Conservation (phyloP, 139 green algal genomes). For the Picochlorum costavermella region DNA sequence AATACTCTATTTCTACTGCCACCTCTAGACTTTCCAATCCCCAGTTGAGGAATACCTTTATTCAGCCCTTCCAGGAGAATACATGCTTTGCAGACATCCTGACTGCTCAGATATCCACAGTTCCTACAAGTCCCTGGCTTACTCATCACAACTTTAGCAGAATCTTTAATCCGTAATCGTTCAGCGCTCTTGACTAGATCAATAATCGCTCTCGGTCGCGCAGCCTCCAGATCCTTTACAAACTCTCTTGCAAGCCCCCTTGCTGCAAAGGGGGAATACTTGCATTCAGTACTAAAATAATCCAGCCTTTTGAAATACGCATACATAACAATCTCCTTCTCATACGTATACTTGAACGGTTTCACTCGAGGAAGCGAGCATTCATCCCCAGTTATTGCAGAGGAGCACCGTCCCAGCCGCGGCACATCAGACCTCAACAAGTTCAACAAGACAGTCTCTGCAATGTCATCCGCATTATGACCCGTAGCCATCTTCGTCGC, state of each 20-base stretch:
- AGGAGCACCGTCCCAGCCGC: conserved; percentile 70
- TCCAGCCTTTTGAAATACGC: conserved; percentile 97
- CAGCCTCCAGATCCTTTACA: conserved; percentile 90
- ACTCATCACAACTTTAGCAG: background rate
- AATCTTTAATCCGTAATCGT: conserved; percentile 36
- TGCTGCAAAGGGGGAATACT: conserved; percentile 91
- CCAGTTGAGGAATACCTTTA: conserved; percentile 47
- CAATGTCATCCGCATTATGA: conserved; percentile 96
- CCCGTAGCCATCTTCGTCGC: conserved; percentile 77
- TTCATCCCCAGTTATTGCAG: conserved; percentile 74
- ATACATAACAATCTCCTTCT: conserved; percentile 99
- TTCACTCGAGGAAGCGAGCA: conserved; percentile 82
- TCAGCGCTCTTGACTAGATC: conserved; percentile 81
- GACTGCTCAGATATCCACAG: conserved; percentile 80
- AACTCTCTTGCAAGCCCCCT: conserved; percentile 85
- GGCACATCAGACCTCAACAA: conserved; percentile 83
- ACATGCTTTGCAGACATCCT: conserved; percentile 85
- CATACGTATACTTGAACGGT: conserved; percentile 93
- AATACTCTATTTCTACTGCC: background rate
- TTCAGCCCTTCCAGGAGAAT: conserved; percentile 81
- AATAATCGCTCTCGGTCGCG: conserved; percentile 67
- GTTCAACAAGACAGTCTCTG: conserved; percentile 96
- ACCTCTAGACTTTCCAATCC: conserved; percentile 19
- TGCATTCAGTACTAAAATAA: conserved; percentile 95
- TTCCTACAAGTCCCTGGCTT: conserved; percentile 51